Percentiles rank a stretch among this genome's conserved stretches.
Evolutionary conservation across 2,329 filamentous ascomycete species (phyloP).

Genomic region (Paracorniculantispora psalliotae): DNA sequence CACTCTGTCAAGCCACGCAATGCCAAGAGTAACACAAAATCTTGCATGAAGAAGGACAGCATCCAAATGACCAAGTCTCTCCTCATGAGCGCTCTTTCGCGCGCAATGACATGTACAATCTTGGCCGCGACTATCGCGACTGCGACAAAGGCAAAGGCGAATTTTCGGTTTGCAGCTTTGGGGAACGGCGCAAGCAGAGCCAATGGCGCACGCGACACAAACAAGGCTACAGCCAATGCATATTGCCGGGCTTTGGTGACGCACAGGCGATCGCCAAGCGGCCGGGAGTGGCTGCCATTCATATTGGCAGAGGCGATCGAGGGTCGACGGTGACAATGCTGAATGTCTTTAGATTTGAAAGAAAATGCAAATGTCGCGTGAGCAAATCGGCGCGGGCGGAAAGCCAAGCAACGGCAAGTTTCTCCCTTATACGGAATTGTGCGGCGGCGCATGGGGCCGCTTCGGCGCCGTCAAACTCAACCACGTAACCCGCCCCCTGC

Average conservation of each 20-base stretch:
- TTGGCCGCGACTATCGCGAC: constrained; percentile 12
- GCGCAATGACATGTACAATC: constrained; percentile 8
- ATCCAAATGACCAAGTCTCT: constrained; percentile 12
- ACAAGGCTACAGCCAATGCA: background rate
- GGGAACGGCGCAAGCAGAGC: background rate
- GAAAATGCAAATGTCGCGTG: constrained; percentile 3
- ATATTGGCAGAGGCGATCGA: background rate
- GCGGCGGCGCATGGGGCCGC: constrained; percentile 2
- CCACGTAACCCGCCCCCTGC: background rate
- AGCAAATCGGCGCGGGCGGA: background rate
- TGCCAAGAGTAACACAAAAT: constrained; percentile 8
- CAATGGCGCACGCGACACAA: constrained; percentile 2
- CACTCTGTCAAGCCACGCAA: constrained; percentile 4
- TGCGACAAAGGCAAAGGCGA: constrained; percentile 12
- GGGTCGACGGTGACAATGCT: background rate
- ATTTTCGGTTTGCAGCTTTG: constrained; percentile 4
- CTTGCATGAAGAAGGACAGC: constrained; percentile 10
- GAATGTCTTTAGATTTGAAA: background rate
- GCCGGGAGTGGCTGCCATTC: constrained; percentile 2
- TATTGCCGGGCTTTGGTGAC: background rate
- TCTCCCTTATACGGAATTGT: background rate
- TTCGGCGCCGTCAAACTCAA: background rate
- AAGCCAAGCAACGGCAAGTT: background rate
- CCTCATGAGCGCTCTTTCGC: constrained; percentile 3
- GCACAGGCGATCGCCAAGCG: constrained; percentile 1